A percentile compares a stretch with the other conserved stretches of the same genome.
Evolutionary conservation across 2,329 filamentous ascomycete species (phyloP).

Genomic region (Colletotrichum aenigma): DNA sequence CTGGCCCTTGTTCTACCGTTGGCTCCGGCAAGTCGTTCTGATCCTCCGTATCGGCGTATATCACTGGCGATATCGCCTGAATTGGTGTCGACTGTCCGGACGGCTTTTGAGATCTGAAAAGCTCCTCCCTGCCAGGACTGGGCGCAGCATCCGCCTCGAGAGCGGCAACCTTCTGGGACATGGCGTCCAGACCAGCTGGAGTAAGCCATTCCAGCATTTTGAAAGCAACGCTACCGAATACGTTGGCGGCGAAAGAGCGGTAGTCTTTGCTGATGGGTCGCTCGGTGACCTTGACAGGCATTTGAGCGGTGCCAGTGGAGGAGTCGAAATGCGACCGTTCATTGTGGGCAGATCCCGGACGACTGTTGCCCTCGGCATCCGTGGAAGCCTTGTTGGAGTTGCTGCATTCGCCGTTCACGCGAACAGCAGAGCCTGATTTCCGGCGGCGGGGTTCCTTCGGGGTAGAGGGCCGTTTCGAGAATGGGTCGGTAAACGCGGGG

Average conservation of each 20-base stretch:
- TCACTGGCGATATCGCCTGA: conserved; percentile 2
- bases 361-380: not conserved
- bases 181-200: conserved; percentile 56
- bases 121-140: not conserved
- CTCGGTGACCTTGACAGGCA: conserved; percentile 44
- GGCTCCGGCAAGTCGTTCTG: conserved; percentile 16
- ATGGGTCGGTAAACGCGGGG: conserved; percentile 19
- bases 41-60: conserved; percentile 22
- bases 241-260: conserved; percentile 64
- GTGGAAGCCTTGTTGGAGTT: not conserved
- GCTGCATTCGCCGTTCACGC: not conserved
- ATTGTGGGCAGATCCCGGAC: not conserved
- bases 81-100: conserved; percentile 12
- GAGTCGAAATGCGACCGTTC: conserved; percentile 20
- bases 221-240: conserved; percentile 69
- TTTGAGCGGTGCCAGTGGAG: conserved; percentile 11
- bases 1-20: not conserved
- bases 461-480: conserved; percentile 10
- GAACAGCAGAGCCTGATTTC: not conserved
- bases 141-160: conserved; percentile 29
- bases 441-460: conserved; percentile 4
- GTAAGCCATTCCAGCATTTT: conserved; percentile 76
- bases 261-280: conserved; percentile 57
- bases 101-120: not conserved
- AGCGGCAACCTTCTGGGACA: conserved; percentile 44